Percentiles rank a stretch among this genome's conserved stretches.
Evolutionary conservation across 305 asterid genomes (phyloP).

Genomic region (Andrographis paniculata): DNA sequence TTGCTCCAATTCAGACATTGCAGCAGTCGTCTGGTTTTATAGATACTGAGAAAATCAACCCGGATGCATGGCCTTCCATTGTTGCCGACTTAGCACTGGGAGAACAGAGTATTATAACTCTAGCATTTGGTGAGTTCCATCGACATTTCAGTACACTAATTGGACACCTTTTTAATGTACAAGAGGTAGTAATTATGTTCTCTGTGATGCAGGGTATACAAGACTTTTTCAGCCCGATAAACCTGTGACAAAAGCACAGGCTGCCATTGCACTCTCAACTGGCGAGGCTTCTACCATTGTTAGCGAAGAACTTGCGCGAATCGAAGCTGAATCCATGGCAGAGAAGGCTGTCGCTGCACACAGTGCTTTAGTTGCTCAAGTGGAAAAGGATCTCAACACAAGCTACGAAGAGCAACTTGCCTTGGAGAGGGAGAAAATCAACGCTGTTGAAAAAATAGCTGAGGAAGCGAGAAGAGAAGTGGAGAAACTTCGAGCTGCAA

Average conservation of each 20-base stretch:
- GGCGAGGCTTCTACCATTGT: slow-evolving; percentile 80
- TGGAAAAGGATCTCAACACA: slow-evolving; percentile 76
- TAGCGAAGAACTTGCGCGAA: slow-evolving; percentile 86
- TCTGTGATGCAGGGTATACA: slow-evolving; percentile 62
- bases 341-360: slow-evolving; percentile 93
- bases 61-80: slow-evolving; percentile 97
- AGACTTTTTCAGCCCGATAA: slow-evolving; percentile 94
- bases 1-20: slow-evolving; percentile 40
- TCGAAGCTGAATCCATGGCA: slow-evolving; percentile 94
- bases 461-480: slow-evolving; percentile 73
- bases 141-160: not conserved
- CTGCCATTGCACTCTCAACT: slow-evolving; percentile 83
- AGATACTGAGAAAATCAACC: slow-evolving; percentile 80
- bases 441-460: slow-evolving; percentile 64
- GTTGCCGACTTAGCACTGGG: slow-evolving; percentile 80
- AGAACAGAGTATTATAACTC: slow-evolving; percentile 77
- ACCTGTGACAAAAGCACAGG: slow-evolving; percentile 96
- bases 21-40: slow-evolving; percentile 87
- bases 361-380: slow-evolving; percentile 76
- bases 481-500: slow-evolving; percentile 57
- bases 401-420: slow-evolving; percentile 65
- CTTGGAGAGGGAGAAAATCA: slow-evolving; percentile 68
- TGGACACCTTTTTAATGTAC: not conserved
- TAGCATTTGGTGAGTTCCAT: slow-evolving; percentile 73
- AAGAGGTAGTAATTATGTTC: slow-evolving; percentile 6